Evolutionary conservation across 768 basidiomycete species (phyloP), one percentile per base, ranked within the genome.

Genomic region (Aureoboletus auriporus): DNA sequence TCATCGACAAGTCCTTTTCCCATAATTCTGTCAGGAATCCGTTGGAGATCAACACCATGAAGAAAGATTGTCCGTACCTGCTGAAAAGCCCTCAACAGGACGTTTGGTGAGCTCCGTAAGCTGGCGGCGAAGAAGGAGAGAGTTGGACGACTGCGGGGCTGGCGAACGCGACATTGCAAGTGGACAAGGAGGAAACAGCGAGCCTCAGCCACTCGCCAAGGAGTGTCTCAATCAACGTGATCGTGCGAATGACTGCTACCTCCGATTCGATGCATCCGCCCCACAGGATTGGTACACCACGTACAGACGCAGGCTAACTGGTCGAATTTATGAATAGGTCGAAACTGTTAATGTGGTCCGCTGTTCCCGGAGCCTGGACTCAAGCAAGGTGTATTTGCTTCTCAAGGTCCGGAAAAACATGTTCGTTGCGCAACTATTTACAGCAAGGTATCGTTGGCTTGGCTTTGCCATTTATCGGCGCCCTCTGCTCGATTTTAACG

Each of bases 71-170:
- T 47, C 60, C 73, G 58, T 62, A 88, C 89, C 89, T 71, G 94
- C 95, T 30, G 92, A 94, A 74, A 99, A 98, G 7, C 95, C 95
- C 62, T 96, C 90, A 5, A 97, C 92, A 3, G 95, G 95, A 42
- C 75, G 82, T 70, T 97, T 97, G 29, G 85, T 90, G 53, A 99
- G 81, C 63, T 96, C 95, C 10, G 73, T 65, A 31, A 92, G 78
- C 68, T 92, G 89, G 30, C 89, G 77, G 35, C 86, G 80, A 17
- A 92, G 82, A 34, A 91, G 77, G 13, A 91, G 76, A 5, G 74
- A 68, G 33, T 64, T 69, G 27, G 58, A 63, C 5, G 65, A 46
- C 30, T 57, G 59, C 8, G 73, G 67, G 42, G 73, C 68, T 30
- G 62, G 52, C 28, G 54, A 64, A 29, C 35, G 49, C 36, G 58